Base-by-base conservation (phyloP, 495 filamentous ascomycete species). In the Astrothelium subdiscretum region DNA sequence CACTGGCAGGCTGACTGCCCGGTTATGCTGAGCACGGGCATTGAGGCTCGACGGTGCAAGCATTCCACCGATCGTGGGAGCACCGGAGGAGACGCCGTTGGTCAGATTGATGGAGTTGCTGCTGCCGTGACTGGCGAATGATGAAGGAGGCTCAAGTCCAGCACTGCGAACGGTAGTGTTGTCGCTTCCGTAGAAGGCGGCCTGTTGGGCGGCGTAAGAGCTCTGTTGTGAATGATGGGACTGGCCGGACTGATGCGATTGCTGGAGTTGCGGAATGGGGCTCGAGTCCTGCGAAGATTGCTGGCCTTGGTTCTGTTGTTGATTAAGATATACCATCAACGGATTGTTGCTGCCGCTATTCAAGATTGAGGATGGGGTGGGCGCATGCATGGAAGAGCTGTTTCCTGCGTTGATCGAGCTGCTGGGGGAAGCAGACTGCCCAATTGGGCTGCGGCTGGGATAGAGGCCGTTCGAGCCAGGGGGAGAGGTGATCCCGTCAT, bases 341-440 rank as follows among this genome's bases (percentile, higher is more conserved):
- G 94, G 94, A 72, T 98, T 98, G 78, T 82, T 92, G 61, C 79
- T 78, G 32, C 85, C 85, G 42, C 81, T 83, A 71, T 92, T 92
- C 71, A 96, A 82, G 62, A 95, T 79, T 4, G 83, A 82, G 2
- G 87, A 83, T 12, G 86, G 83, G 8, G 83, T 85, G 2, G 81
- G 81, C 10, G 73, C 77, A 61, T 84, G 80, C 32, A 83, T 71
- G 18, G 80, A 82, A 42, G 79, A 79, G 59, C 71, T 63, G 32
- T 60, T 72, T 81, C 83, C 42, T 76, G 79, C 18, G 81, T 79
- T 12, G 79, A 81, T 81, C 31, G 79, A 79, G 62, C 81, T 78
- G 40, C 84, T 87, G 40, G 88, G 88, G 58, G 86, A 90, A 51
- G 87, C 84, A 24, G 83, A 81, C n/a, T 81, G 85, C 57, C 81